phyloP scores from a whole-genome alignment of 805 yeast species.

The Hermanozyma aechmeae region DNA sequence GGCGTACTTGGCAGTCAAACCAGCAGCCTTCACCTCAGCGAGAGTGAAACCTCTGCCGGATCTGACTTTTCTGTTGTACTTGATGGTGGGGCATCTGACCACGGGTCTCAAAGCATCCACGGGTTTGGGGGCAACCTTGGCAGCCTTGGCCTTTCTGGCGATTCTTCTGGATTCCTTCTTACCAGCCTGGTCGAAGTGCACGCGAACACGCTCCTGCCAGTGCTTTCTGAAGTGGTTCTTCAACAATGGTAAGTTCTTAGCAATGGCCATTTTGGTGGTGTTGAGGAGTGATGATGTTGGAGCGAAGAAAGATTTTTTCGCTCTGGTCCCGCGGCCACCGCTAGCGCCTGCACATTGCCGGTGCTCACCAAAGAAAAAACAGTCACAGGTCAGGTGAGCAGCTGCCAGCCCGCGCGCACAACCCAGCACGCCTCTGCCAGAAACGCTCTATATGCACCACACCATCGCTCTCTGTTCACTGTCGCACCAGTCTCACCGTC shows the following conservation, averaged over 20 bases:
- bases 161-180: slow-evolving; percentile 96
- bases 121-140: slow-evolving; percentile 95
- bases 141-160: slow-evolving; percentile 90
- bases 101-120: slow-evolving; percentile 93
- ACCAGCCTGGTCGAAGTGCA: slow-evolving; percentile 99
- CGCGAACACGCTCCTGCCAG: slow-evolving; percentile 99
- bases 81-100: slow-evolving; percentile 97
- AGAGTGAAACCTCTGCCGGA: slow-evolving; percentile 99
- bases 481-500: slow-evolving; percentile 2
- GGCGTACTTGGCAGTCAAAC: slow-evolving; percentile 84
- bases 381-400: slow-evolving; percentile 8
- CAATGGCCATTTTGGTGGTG: slow-evolving; percentile 61
- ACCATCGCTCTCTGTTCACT: slow-evolving; percentile 3
- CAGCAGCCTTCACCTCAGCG: slow-evolving; percentile 97
- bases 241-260: slow-evolving; percentile 97
- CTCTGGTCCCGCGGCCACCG: not conserved
- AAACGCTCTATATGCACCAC: slow-evolving; percentile 2
- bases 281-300: slow-evolving; percentile 4
- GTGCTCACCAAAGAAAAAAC: not conserved
- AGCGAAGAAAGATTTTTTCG: slow-evolving; percentile 8
- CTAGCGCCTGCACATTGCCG: not conserved
- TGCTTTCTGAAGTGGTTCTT: slow-evolving; percentile 99
- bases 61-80: slow-evolving; percentile 99
- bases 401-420: slow-evolving; percentile 2
- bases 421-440: slow-evolving; percentile 1